Base-by-base conservation (phyloP, 2,329 filamentous ascomycete genomes). In the Fusarium nisikadoi region DNA sequence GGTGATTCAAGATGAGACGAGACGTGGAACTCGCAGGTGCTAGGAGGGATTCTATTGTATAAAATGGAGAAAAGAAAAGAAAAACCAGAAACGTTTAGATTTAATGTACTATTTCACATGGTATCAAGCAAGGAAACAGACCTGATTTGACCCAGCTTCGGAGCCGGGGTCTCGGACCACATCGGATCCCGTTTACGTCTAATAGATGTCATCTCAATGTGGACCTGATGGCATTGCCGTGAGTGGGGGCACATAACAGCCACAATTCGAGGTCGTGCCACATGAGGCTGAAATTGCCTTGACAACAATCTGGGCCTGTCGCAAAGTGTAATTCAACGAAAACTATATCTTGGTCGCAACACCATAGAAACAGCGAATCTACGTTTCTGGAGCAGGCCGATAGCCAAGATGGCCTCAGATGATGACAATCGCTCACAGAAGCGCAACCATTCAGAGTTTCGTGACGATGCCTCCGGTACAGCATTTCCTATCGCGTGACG, bases 391-490 rank as follows among this genome's bases (percentile, higher is more conserved):
- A 33, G 27, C 38, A 27, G n/a, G 20, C 2, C 8, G 29, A 23
- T 16, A 35, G 9, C 8, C n/a, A 27, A 35, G 41, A 80, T 80
- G 79, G 74, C 66, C 12, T 55, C 73, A 8, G 79, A 79, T 8
- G 80, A 82, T 23, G 80, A 82, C 29, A 76, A 75, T 58, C 77
- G 77, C 70, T 78, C 79, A 35, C 80, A 83, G 74, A 84, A 84
- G 81, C 86, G 90, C 67, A 87, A 84, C 70, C 88, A 89, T 75
- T 86, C 86, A 33, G 88, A 88, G 45, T 85, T 89, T 57, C 83
- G 86, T 29, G 84, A 83, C 65, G 83, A 87, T 77, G 83, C 79
- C 38, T 80, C 80, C 68, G 84, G 84, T 83, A 79, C 54, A 52
- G 79, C 66, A 50, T 41, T 11, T 46, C 55, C 41, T n/a, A 45